Evolutionary conservation across 352 stramenopile genomes (phyloP).

Genomic region (Hyaloperonospora arabidopsidis): DNA sequence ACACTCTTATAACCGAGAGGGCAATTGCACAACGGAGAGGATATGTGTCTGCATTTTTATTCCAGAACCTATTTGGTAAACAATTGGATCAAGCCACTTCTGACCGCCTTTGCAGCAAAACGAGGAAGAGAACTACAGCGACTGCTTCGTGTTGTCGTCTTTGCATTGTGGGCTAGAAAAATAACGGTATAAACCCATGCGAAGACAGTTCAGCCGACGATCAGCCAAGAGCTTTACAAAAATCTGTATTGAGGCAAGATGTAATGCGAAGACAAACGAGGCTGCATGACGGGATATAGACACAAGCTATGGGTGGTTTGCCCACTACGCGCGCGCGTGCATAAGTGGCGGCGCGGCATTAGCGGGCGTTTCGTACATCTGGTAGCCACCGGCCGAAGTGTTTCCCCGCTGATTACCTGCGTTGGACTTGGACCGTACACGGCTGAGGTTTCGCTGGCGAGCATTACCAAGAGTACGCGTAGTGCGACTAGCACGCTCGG

Average conservation of each 20-base stretch:
- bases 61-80: too few species aligned
- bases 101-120: too few species aligned
- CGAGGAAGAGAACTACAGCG: too few species aligned
- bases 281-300: constrained; percentile 13
- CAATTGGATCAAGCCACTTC: too few species aligned
- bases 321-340: constrained; percentile 26
- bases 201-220: too few species aligned
- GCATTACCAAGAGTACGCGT: constrained; percentile 37
- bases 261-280: constrained; percentile 24
- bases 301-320: constrained; percentile 4
- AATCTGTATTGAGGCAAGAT: constrained; percentile 31
- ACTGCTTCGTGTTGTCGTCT: too few species aligned
- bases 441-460: constrained; percentile 50
- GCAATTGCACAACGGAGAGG: too few species aligned
- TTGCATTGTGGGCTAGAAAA: too few species aligned
- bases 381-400: constrained; percentile 30
- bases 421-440: constrained; percentile 50
- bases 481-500: constrained; percentile 29
- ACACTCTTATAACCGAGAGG: too few species aligned
- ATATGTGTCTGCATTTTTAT: too few species aligned
- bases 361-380: constrained; percentile 52
- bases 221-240: too few species aligned
- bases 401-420: constrained; percentile 24
- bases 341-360: constrained; percentile 33
- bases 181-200: too few species aligned